A percentile compares a stretch with the other conserved stretches of the same genome.
phyloP scores from a whole-genome alignment of 768 basidiomycete species.

The Terana coerulea region DNA sequence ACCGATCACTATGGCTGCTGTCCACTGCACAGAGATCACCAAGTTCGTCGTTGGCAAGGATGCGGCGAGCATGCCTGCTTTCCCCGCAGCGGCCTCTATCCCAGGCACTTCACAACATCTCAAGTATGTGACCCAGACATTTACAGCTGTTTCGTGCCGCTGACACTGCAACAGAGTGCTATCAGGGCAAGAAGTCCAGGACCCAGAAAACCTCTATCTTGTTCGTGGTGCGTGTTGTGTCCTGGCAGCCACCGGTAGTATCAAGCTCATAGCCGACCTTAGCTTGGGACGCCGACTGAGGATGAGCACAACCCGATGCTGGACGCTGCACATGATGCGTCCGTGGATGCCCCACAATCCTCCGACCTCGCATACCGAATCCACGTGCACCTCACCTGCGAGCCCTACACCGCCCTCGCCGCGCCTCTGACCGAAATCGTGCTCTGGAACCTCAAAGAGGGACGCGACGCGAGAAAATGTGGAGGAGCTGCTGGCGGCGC shows the following conservation, averaged over 20 bases:
- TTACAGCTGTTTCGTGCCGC: not conserved
- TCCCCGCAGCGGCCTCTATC: not conserved
- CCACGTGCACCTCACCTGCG: constrained; percentile 4
- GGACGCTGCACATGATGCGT: not conserved
- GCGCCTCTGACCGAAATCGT: constrained; percentile 12
- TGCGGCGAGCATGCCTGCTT: not conserved
- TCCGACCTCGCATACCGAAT: constrained; percentile 2
- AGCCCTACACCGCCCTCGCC: constrained; percentile 8
- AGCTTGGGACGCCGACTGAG: constrained; percentile 9
- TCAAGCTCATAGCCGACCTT: not conserved
- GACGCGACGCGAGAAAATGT: not conserved
- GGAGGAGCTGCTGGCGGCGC: constrained; percentile 4
- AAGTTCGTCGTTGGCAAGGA: constrained; percentile 10
- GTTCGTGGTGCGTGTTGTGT: not conserved
- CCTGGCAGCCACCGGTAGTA: not conserved
- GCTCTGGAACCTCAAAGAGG: constrained; percentile 9
- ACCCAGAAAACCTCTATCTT: not conserved
- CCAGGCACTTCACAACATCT: not conserved
- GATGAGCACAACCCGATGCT: constrained; percentile 3
- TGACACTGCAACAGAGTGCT: not conserved
- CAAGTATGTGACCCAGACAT: not conserved
- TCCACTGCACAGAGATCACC: constrained; percentile 10
- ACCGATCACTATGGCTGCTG: not conserved
- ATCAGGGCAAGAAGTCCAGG: not conserved
- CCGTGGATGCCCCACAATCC: not conserved